These are phyloP conservation scores for Wallacemonas sp. DNA, from an alignment of 208 protist genomes.

Conservation along the genomic window DNA sequence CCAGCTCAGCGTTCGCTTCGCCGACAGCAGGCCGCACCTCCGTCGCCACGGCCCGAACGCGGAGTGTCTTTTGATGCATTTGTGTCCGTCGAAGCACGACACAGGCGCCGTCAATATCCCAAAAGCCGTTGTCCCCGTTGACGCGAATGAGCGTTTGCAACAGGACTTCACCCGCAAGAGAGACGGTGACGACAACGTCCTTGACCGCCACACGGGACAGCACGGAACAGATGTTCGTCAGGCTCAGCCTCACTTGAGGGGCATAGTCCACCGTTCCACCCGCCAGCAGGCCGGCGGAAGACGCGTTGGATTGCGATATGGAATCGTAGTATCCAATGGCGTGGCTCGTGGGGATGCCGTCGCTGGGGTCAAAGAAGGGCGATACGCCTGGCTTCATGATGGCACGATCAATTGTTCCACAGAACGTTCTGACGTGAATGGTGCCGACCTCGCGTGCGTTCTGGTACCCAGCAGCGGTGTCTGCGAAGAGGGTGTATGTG, in stretches of 20 bases:
- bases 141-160: constrained; percentile 37
- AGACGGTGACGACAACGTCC: constrained; percentile 44
- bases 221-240: constrained; percentile 57
- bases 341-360: constrained; percentile 4
- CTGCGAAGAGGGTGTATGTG: constrained; percentile 33
- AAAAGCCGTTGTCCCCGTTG: constrained; percentile 33
- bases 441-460: constrained; percentile 14
- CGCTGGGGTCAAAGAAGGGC: constrained; percentile 13
- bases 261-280: constrained; percentile 6
- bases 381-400: constrained; percentile 12
- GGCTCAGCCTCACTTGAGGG: constrained; percentile 46
- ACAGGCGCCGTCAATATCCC: constrained; percentile 46
- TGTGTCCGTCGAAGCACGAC: constrained; percentile 22
- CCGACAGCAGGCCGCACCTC: neutral
- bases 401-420: constrained; percentile 5
- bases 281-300: neutral
- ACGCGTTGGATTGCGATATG: neutral
- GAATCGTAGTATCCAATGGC: constrained; percentile 13
- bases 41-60: constrained; percentile 24
- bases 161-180: constrained; percentile 38
- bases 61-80: neutral
- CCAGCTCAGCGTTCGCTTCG: neutral
- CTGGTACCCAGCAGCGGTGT: neutral
- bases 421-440: constrained; percentile 16
- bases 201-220: constrained; percentile 36